Conservation (phyloP, 768 basidiomycete genomes). For the Multifurca ochricompacta region DNA sequence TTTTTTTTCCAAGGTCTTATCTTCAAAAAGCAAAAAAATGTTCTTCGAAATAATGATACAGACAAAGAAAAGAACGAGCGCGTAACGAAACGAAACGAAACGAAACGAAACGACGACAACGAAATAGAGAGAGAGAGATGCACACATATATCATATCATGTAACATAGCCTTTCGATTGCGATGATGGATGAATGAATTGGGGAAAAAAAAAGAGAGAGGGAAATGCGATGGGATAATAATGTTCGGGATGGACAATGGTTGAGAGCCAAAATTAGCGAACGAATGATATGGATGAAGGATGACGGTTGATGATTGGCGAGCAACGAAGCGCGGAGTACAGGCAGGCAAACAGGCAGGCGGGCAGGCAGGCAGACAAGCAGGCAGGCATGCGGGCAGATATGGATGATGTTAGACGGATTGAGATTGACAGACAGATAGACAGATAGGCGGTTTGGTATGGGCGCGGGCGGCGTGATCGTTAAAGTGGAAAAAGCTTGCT, state of each 20-base stretch:
- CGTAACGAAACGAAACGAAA: neutral
- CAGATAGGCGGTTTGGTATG: too few species aligned
- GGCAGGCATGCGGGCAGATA: too few species aligned
- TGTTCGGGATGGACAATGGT: neutral
- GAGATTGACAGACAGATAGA: too few species aligned
- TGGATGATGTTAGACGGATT: too few species aligned
- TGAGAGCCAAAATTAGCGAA: neutral
- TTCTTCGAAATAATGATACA: slow-evolving; percentile 7
- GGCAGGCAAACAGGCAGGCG: too few species aligned
- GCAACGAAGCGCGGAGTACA: neutral
- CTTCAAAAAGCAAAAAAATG: neutral
- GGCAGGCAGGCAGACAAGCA: neutral
- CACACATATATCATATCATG: neutral
- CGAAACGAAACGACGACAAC: too few species aligned
- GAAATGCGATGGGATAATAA: neutral
- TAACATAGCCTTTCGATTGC: too few species aligned
- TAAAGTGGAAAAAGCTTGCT: neutral
- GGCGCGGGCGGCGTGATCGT: too few species aligned
- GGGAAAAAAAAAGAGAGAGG: too few species aligned
- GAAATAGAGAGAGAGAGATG: neutral
- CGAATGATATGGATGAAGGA: too few species aligned
- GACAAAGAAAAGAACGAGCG: neutral
- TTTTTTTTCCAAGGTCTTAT: neutral
- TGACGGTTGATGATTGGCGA: neutral
- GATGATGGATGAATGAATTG: neutral